Base-by-base conservation (phyloP, 2,329 filamentous ascomycete genomes). In the Apiospora sp. region DNA sequence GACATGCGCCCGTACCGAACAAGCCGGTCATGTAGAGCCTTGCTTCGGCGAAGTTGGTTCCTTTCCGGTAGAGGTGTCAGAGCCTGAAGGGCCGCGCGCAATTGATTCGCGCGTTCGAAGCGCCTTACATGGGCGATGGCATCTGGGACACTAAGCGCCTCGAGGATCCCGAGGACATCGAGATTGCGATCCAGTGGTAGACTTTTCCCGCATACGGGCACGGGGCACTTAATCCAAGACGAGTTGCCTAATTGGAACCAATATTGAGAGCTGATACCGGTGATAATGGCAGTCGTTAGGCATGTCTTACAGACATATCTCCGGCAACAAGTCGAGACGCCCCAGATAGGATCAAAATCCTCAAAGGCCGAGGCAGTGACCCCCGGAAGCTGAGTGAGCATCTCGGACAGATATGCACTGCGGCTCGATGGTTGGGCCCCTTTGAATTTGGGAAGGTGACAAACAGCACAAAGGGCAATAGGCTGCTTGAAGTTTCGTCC, bases 391-490 rank as follows among this genome's bases (percentile, higher is more conserved):
- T 71, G 73, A 22, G 70, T 67, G 68, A 72, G 27, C 34, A 74
- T 58, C 46, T 73, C 70, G 27, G 72, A 71, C 6, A 74, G 48
- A 51, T 73, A 74, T n/a, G 73, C 69, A 34, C 41, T 70, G 34
- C 70, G 72, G 19, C 46, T 64, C 22, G 68, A 48, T 30, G 19
- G 30, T 19, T 71, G 72, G 24, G 67, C 68, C 13, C 67, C 72
- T 41, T 73, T 73, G 67, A 74, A 73, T 61, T 74, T 73, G 46
- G 73, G 73, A 37, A 71, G 68, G 48, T 73, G 72, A 43, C 73
- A 74, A 6, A 74, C 73, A 8, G 73, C 73, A 46, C 73, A 74
- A 3, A 74, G 67, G 8, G 72, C 70, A 27, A 74, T 71, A 10
- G 69, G 69, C 13, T 74, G 73, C 34, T 73, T 71, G 37, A 71